phyloP scores from a whole-genome alignment of 2,329 filamentous ascomycete species.

The Seiridium cupressi region DNA sequence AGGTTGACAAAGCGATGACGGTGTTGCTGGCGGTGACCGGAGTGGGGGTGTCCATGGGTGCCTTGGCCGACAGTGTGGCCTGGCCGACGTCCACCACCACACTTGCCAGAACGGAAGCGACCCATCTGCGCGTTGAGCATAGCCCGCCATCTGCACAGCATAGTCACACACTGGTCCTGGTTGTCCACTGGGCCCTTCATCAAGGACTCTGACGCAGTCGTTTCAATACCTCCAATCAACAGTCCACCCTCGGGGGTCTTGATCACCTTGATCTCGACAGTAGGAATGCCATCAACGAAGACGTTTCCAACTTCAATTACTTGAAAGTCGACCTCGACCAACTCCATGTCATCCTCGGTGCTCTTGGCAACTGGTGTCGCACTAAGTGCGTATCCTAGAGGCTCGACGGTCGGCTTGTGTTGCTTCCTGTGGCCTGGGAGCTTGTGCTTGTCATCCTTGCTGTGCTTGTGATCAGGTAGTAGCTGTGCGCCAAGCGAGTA shows the following conservation, averaged over 20 bases:
- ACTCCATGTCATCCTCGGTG: constrained; percentile 47
- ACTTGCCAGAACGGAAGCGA: constrained; percentile 34
- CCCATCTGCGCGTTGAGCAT: constrained; percentile 43
- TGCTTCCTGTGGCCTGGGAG: constrained; percentile 20
- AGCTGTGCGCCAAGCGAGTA: constrained; percentile 41
- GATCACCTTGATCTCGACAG: constrained; percentile 60
- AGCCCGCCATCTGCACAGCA: constrained; percentile 53
- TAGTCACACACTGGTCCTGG: constrained; percentile 32
- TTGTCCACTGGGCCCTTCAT: constrained; percentile 25
- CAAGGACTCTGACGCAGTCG: constrained; percentile 27
- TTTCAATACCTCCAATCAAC: constrained; percentile 49
- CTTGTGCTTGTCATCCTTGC: constrained; percentile 1
- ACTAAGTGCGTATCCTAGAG: constrained; percentile 49
- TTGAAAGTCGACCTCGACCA: constrained; percentile 54
- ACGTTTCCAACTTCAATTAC: constrained; percentile 58
- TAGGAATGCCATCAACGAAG: constrained; percentile 53
- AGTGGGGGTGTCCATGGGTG: constrained; percentile 15
- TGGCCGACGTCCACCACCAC: constrained; percentile 31
- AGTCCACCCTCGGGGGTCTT: constrained; percentile 55
- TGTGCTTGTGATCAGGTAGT: constrained; percentile 28
- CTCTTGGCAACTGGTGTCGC: constrained; percentile 43
- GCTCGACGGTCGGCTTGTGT: constrained; percentile 24
- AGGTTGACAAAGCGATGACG: constrained; percentile 43
- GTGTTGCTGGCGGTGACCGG: constrained; percentile 20
- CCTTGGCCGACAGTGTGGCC: constrained; percentile 17